These are phyloP conservation scores for Colletotrichum sp. DNA, from an alignment of 2,329 filamentous ascomycete species.

Conservation along the genomic window DNA sequence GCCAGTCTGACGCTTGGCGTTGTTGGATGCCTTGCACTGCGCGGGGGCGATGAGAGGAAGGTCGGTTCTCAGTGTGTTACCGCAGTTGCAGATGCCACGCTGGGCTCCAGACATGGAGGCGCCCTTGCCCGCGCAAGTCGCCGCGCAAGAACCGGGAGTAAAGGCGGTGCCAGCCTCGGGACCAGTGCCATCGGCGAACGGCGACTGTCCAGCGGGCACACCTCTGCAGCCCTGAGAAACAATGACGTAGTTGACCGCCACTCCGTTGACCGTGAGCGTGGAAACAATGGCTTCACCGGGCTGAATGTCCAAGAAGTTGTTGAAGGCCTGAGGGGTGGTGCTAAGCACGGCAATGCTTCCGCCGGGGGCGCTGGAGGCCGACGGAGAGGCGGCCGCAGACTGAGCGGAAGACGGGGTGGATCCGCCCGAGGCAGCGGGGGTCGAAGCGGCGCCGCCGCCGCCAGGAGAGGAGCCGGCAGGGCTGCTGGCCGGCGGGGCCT, in stretches of 20 bases:
- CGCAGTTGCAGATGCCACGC: not conserved
- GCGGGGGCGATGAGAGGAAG: not conserved
- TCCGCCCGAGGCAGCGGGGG: not conserved
- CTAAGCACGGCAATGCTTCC: not conserved
- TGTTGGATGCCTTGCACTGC: not conserved
- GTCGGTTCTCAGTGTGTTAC: not conserved
- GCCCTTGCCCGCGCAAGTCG: not conserved
- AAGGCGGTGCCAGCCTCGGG: not conserved
- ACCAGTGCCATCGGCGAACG: not conserved
- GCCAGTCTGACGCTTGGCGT: not conserved
- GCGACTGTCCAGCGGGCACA: constrained; percentile 3
- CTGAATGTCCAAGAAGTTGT: not conserved
- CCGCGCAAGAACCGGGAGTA: not conserved
- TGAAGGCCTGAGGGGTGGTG: not conserved
- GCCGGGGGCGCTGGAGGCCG: not conserved
- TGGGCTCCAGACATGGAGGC: not conserved
- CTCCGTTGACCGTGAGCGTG: not conserved
- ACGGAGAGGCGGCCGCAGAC: not conserved
- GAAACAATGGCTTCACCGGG: not conserved
- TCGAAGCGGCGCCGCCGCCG: not conserved
- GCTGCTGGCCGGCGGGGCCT: not conserved
- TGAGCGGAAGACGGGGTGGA: not conserved
- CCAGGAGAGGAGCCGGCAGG: not conserved
- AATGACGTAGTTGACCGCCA: not conserved
- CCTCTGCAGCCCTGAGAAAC: not conserved